Base-by-base conservation (phyloP, 2,329 filamentous ascomycete genomes). In the Daldinia eschscholtzii region DNA sequence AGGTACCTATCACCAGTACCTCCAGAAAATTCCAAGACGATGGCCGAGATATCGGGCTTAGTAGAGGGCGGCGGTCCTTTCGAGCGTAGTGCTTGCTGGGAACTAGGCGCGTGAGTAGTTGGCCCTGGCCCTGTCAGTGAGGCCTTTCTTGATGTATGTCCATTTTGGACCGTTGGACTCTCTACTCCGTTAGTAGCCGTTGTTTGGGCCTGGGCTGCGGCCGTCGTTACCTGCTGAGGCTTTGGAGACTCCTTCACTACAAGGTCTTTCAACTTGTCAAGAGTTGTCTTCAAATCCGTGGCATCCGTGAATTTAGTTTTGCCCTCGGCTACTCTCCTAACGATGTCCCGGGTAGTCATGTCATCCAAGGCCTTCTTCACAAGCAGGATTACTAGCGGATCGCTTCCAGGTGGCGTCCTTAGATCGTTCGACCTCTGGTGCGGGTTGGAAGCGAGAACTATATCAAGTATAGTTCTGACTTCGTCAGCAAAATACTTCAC, bases 1-100 rank as follows among this genome's bases (percentile, higher is more conserved):
- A 93, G 81, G 76, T 92, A 94, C 28, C 92, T 87, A 77, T 95
- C 92, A 52, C 91, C 92, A 2, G 83, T 88, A 37, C 89, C 89
- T 53, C 87, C 86, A 4, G 83, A 78, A 77, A 93, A 93, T 72
- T 93, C 90, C 68, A 93, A 87, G 0, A 91, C 87, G 13, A 92
- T 83, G n/a, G 89, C 89, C 1, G 88, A 85, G 48, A 91, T 86
- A 63, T 91, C 90, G 28, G 86, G 86, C 72, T 87, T 89, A 10
- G 80, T 78, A 1, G 78, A 76, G 18, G 85, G 85, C 1, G 85
- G 83, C 1, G 87, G 87, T 0, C 87, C 88, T 72, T 89, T 90
- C 5, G 88, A 89, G 28, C 87, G 85, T 7, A 90, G 76, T 2
- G 87, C 84, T 72, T 90, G 88, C 52, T 85, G 83, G 6, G 84